Evolutionary conservation across 345 rosid genomes (phyloP).

Genomic region (Excoecaria cochinchinensis): DNA sequence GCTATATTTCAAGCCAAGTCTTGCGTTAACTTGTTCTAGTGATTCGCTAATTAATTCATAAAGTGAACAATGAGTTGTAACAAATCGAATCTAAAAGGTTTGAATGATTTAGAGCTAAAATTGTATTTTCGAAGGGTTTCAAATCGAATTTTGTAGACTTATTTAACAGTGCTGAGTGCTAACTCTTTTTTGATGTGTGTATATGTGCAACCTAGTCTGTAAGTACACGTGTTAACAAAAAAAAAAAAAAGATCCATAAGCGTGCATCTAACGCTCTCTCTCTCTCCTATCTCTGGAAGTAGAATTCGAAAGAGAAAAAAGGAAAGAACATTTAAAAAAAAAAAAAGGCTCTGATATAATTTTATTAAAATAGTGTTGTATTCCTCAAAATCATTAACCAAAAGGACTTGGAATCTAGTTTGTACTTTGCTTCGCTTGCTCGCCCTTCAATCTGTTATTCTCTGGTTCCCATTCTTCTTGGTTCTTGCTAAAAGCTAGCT

Average conservation of each 20-base stretch:
- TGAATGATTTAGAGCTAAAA: no score
- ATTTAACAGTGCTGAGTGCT: no score
- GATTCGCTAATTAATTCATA: no score
- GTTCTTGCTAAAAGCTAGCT: not conserved
- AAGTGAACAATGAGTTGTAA: no score
- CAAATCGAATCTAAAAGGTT: no score
- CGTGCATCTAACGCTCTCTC: conserved; percentile 11
- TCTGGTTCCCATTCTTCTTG: not conserved
- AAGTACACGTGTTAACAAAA: not conserved
- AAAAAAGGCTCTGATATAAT: not conserved
- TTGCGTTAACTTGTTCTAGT: no score
- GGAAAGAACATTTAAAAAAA: not conserved
- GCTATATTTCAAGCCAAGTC: no score
- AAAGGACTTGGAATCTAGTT: not conserved
- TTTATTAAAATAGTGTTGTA: not conserved
- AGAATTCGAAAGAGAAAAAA: not conserved
- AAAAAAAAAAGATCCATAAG: not conserved
- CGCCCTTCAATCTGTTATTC: not conserved
- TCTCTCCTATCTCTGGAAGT: no score
- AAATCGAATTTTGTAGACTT: no score
- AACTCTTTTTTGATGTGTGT: no score
- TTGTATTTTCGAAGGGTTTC: no score
- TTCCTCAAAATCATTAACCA: not conserved
- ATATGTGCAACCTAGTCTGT: no score
- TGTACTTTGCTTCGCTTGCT: not conserved